A percentile compares a stretch with the other conserved stretches of the same genome.
Evolutionary conservation across 352 stramenopile species (phyloP).

Genomic region (Phytophthora fragariaefolia): DNA sequence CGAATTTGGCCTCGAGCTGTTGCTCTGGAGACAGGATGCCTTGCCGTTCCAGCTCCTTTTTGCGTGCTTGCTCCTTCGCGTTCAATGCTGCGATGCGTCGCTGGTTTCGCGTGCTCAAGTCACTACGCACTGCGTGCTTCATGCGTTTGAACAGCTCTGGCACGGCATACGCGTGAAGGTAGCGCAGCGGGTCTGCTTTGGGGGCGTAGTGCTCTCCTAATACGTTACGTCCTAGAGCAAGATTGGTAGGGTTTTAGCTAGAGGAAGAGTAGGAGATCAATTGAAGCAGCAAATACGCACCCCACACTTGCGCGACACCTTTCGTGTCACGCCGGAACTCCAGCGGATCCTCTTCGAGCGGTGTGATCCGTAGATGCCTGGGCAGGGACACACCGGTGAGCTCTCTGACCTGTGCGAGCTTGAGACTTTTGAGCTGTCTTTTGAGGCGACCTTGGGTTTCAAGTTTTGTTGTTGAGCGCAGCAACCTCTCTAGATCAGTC

Average conservation of each 20-base stretch:
- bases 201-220: slow-evolving; percentile 37
- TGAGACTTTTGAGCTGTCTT: slow-evolving; percentile 10
- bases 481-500: slow-evolving; percentile 27
- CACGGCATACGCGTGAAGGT: slow-evolving; percentile 21
- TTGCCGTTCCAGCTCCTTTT: slow-evolving; percentile 30
- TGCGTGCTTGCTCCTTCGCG: slow-evolving; percentile 25
- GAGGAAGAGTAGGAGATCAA: too few relatives aligned
- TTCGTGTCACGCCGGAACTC: slow-evolving; percentile 35
- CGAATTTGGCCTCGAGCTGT: slow-evolving; percentile 41
- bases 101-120: slow-evolving; percentile 36
- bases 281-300: slow-evolving; percentile 12
- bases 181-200: slow-evolving; percentile 22
- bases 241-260: too few relatives aligned
- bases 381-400: slow-evolving; percentile 10
- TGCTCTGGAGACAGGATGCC: slow-evolving; percentile 39
- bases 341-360: slow-evolving; percentile 31
- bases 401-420: neutral
- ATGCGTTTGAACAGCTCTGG: slow-evolving; percentile 41
- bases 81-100: slow-evolving; percentile 42
- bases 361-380: slow-evolving; percentile 23
- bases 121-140: slow-evolving; percentile 33
- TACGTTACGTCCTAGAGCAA: slow-evolving; percentile 30
- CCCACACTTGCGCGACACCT: slow-evolving; percentile 25
- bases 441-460: slow-evolving; percentile 15
- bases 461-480: slow-evolving; percentile 9